phyloP scores from a whole-genome alignment of 306 rosid species.

The Crotalaria pallida region DNA sequence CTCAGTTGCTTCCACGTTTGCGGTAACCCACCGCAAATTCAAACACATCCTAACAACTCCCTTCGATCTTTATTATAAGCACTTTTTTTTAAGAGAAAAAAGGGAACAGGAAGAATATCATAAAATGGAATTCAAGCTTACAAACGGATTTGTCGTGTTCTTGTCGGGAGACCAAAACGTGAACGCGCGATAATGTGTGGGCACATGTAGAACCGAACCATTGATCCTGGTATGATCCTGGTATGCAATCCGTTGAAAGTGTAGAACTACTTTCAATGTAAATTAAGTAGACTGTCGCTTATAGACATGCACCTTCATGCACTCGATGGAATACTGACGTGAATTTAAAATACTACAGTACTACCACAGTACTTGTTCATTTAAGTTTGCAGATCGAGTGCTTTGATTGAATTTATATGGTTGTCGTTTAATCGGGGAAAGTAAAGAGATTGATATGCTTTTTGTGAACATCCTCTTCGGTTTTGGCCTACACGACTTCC shows the following conservation, averaged over 20 bases:
- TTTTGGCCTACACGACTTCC: constrained; percentile 33
- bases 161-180: constrained; percentile 34
- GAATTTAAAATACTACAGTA: background rate
- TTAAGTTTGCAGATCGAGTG: constrained; percentile 3
- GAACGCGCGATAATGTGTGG: background rate
- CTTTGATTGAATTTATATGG: constrained; percentile 35
- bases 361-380: background rate
- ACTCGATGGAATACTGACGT: background rate
- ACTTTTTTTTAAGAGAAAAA: too few relatives aligned
- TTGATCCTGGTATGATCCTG: background rate
- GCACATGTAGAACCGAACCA: background rate
- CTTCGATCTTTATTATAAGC: too few relatives aligned
- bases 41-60: too few relatives aligned
- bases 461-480: background rate
- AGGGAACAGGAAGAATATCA: too few relatives aligned
- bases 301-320: background rate
- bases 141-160: constrained; percentile 45
- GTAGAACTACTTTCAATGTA: background rate
- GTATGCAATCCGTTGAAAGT: background rate
- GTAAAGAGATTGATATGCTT: constrained; percentile 11
- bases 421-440: constrained; percentile 24
- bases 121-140: too few relatives aligned
- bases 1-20: too few relatives aligned
- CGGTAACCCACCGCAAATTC: too few relatives aligned
- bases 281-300: background rate